phyloP scores from a whole-genome alignment of 139 green algal genomes.

The Diplosphaera chodatii region DNA sequence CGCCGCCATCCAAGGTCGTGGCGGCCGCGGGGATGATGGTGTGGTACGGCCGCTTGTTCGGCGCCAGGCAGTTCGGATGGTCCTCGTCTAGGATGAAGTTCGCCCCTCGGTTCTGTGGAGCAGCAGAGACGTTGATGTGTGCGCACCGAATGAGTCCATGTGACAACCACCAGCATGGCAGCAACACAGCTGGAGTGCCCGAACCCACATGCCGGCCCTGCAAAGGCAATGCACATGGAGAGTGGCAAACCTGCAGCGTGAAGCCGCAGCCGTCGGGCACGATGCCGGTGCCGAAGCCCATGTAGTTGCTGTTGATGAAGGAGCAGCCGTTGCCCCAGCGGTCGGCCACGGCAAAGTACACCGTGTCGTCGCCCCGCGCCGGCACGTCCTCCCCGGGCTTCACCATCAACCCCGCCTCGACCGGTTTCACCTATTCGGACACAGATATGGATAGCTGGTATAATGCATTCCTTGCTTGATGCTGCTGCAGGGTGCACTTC shows the following conservation, averaged over 20 bases:
- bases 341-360: slow-evolving; percentile 66
- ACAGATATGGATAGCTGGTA: no score
- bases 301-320: slow-evolving; percentile 74
- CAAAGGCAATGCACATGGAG: background rate
- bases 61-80: slow-evolving; percentile 51
- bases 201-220: no score
- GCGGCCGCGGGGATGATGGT: slow-evolving; percentile 60
- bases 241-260: slow-evolving; percentile 35
- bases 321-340: slow-evolving; percentile 54
- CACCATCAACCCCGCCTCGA: background rate
- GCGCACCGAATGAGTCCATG: no score
- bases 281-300: slow-evolving; percentile 54
- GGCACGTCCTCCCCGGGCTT: background rate
- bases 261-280: slow-evolving; percentile 58
- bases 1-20: slow-evolving; percentile 21
- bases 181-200: no score
- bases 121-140: no score
- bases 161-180: no score
- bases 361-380: slow-evolving; percentile 40
- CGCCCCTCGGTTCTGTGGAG: slow-evolving; percentile 42
- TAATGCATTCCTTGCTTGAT: no score
- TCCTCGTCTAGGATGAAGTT: slow-evolving; percentile 38
- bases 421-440: background rate
- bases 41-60: slow-evolving; percentile 54
- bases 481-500: no score